Evolutionary conservation across 164 flowering plant species (phyloP), one percentile per base, ranked within the genome.

Genomic region (Berberis vulgaris): DNA sequence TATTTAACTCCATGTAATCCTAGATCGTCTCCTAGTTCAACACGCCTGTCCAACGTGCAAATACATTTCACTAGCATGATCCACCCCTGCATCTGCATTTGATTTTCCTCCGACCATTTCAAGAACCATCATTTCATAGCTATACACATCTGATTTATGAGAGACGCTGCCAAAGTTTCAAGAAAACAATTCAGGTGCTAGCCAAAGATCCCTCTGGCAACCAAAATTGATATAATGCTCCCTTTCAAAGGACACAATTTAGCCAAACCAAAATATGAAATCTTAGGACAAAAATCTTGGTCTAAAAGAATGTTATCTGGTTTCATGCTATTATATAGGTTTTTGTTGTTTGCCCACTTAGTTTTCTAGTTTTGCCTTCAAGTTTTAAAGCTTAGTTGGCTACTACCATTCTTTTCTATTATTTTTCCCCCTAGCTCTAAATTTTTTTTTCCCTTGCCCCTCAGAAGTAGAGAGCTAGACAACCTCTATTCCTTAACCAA

Each of bases 121-220:
- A 5, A 79, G 49, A 43, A 78, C 70, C 77, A 79, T 73, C 80
- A 78, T 82, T 49, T 83, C 83, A 44, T 72, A 82, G 62, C 83
- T 82, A 41, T 79, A 82, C 0, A 78, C 80, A 71, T 82, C 81
- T 0, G 82, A 77, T 50, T 79, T 81, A 46, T 76, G 76, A 40
- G 83, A 77, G 40, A 79, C 77, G 4, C 43, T 54, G 58, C 83
- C 83, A 57, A 74, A 62, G 50, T 57, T 40, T 61, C 78, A 71
- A n/a, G 13, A 64, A 11, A 69, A 67, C 13, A 77, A 72, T 67
- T 81, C 81, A 1, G 80, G 83, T 13, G 82, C 86, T 79, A 82
- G 1, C 83, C 83, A 1, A 45, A 9, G n/a, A 83, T 82, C 1
- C 83, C 83, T 65, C 83, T 69, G 1, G 75, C 65, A 26, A 59